Evolutionary conservation across 495 filamentous ascomycete genomes (phyloP).

Genomic region (Tuber brumale): DNA sequence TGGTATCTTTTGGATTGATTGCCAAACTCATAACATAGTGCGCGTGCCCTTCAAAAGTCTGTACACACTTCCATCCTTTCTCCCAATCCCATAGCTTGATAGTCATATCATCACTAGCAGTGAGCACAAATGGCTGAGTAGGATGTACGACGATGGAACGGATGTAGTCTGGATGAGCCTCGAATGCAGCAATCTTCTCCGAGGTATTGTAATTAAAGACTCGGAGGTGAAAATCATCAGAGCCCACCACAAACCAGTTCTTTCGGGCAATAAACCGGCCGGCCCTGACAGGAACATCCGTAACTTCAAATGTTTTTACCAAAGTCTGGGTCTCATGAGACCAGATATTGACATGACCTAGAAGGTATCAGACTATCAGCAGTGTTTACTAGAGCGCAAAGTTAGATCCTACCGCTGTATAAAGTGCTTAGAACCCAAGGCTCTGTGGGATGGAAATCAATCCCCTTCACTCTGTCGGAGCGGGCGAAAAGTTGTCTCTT

Average conservation of each 20-base stretch:
- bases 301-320: constrained; percentile 98
- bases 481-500: constrained; percentile 74
- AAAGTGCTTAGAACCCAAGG: constrained; percentile 96
- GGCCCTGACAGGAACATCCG: constrained; percentile 95
- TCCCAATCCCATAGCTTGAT: constrained; percentile 99
- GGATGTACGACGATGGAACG: constrained; percentile 96
- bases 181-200: constrained; percentile 96
- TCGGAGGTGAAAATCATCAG: constrained; percentile 94
- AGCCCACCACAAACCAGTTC: constrained; percentile 99
- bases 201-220: constrained; percentile 99
- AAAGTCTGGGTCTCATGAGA: constrained; percentile 96
- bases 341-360: constrained; percentile 98
- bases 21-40: constrained; percentile 99
- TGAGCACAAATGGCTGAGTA: constrained; percentile 90
- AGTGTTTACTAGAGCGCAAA: constrained; percentile 25
- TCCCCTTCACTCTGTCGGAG: constrained; percentile 90
- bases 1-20: constrained; percentile 99
- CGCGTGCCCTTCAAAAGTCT: constrained; percentile 95
- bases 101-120: constrained; percentile 98
- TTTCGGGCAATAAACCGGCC: constrained; percentile 95
- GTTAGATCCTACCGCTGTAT: constrained; percentile 68
- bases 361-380: constrained; percentile 9
- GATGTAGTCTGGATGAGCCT: constrained; percentile 98
- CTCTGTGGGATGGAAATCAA: constrained; percentile 94
- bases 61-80: constrained; percentile 93